Conservation (phyloP, 108 stramenopile genomes). For the Stephanodiscus minutulus region DNA sequence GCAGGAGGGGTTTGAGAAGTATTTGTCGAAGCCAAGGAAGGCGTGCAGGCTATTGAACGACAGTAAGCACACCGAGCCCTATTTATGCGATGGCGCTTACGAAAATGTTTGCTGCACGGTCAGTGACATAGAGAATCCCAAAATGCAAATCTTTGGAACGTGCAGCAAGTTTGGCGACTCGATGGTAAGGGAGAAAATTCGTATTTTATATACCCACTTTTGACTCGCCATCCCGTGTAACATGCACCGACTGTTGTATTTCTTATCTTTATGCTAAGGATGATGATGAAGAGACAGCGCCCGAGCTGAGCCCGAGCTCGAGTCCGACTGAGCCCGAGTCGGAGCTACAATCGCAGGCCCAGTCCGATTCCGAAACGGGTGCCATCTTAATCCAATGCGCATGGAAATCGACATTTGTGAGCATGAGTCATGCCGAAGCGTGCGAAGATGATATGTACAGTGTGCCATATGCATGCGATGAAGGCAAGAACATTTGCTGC, state of each 20-base stretch:
- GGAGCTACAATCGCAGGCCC: too few relatives aligned
- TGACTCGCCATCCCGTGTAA: background rate
- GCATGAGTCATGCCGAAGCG: background rate
- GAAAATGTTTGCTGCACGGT: constrained; percentile 3
- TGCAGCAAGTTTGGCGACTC: background rate
- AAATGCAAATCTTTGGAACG: background rate
- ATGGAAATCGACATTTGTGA: background rate
- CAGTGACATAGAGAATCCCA: background rate
- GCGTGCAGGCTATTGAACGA: background rate
- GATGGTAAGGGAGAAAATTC: background rate
- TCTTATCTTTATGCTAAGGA: too few relatives aligned
- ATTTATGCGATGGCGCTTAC: background rate
- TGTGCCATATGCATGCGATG: background rate
- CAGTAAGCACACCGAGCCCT: background rate
- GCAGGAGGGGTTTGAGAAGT: too few relatives aligned
- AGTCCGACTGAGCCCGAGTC: too few relatives aligned
- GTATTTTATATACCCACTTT: background rate
- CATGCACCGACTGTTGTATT: too few relatives aligned
- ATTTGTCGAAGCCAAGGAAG: too few relatives aligned
- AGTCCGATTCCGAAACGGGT: background rate
- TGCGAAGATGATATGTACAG: background rate
- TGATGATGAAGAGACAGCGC: too few relatives aligned
- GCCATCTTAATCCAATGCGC: background rate
- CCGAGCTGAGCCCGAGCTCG: too few relatives aligned
- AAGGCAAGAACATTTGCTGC: constrained; percentile 2